Evolutionary conservation across 1,284 basidiomycete species (phyloP).

Genomic region (Microbotryomycetes sp.): DNA sequence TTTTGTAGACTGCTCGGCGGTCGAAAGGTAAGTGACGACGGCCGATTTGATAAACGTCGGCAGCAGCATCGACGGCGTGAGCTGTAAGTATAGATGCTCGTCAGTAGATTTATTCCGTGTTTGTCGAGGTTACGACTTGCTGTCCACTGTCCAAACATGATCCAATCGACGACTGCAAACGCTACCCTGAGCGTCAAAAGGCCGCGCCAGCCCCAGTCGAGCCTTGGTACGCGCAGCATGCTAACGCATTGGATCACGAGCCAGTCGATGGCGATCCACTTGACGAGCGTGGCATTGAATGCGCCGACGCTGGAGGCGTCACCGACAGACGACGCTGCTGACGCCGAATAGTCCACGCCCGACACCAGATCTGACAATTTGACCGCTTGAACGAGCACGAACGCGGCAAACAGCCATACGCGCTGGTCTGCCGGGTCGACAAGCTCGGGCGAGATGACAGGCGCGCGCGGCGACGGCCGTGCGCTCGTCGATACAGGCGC

Average conservation of each 20-base stretch:
- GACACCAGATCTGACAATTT: conserved; percentile 6
- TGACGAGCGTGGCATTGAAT: conserved; percentile 48
- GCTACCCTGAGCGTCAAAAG: conserved; percentile 53
- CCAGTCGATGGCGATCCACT: conserved; percentile 65
- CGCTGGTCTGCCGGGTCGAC: conserved; percentile 48
- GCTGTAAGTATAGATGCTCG: conserved; percentile 44
- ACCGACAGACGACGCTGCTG: conserved; percentile 58
- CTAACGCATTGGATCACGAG: conserved; percentile 55
- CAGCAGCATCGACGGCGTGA: conserved; percentile 31
- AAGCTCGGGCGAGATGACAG: conserved; percentile 37
- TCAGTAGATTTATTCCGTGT: conserved; percentile 8
- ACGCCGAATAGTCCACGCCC: conserved; percentile 43
- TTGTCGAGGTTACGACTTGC: conserved; percentile 23
- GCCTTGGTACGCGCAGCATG: conserved; percentile 65
- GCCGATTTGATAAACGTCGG: conserved; percentile 43
- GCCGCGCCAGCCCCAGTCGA: conserved; percentile 50
- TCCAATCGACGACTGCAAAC: conserved; percentile 56
- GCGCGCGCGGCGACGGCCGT: background rate
- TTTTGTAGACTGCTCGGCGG: conserved; percentile 41
- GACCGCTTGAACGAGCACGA: conserved; percentile 46
- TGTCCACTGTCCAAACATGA: conserved; percentile 55
- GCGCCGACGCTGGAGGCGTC: conserved; percentile 48
- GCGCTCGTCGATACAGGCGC: too few relatives aligned
- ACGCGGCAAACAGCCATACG: conserved; percentile 47
- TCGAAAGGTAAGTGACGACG: conserved; percentile 44